phyloP scores from a whole-genome alignment of 2,329 filamentous ascomycete genomes.

The Purpureocillium takamizusanense region DNA sequence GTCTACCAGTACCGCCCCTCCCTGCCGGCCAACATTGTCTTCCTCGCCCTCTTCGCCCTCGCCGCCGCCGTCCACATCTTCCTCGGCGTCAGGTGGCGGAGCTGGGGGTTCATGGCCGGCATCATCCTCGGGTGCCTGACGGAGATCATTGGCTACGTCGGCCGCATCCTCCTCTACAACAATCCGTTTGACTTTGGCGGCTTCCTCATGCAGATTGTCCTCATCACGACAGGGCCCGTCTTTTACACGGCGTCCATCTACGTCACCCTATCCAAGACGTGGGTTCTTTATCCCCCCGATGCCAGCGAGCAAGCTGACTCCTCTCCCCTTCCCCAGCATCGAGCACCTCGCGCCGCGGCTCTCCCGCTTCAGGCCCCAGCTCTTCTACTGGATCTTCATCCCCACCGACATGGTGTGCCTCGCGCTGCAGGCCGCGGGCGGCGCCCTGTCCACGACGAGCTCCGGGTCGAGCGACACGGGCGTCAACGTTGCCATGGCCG shows the following conservation, averaged over 20 bases:
- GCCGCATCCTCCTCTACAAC: conserved; percentile 43
- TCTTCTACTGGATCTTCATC: conserved; percentile 38
- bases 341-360: conserved; percentile 26
- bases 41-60: conserved; percentile 34
- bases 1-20: conserved; percentile 38
- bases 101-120: conserved; percentile 33
- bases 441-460: conserved; percentile 37
- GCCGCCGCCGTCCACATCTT: conserved; percentile 33
- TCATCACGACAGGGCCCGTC: conserved; percentile 30
- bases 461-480: conserved; percentile 33
- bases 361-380: conserved; percentile 29
- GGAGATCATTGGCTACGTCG: conserved; percentile 55
- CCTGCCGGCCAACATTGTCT: conserved; percentile 29
- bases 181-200: conserved; percentile 49
- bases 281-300: conserved; percentile 1
- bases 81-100: conserved; percentile 31
- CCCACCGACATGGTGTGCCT: conserved; percentile 46
- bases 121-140: conserved; percentile 45
- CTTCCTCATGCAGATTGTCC: conserved; percentile 54
- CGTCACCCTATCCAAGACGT: conserved; percentile 42
- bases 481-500: conserved; percentile 31
- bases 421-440: conserved; percentile 45
- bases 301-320: too few species aligned
- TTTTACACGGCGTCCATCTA: conserved; percentile 53
- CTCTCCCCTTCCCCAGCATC: conserved; percentile 17